Base-by-base conservation (phyloP, 176 grass and related monocot genomes). In the Aegilops sharonensis region DNA sequence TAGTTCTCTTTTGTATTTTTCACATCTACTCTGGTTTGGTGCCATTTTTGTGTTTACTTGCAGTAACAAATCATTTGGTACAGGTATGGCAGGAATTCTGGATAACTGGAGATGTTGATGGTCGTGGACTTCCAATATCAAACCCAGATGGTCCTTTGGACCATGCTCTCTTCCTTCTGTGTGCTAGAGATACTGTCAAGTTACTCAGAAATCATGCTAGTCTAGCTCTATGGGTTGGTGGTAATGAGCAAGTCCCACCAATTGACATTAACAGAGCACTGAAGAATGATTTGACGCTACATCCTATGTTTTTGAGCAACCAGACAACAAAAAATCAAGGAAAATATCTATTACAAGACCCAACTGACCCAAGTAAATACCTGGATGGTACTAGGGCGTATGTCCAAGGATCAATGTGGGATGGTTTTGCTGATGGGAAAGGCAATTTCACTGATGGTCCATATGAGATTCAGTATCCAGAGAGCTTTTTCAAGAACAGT, bases 21-120 rank as follows among this genome's bases (percentile, higher is more conserved):
- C 24, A 78, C 13, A 77, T 68, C 56, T n/a, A 64, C 64, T 6
- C 1, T 25, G 8, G 20, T 84, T 70, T 61, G n/a, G 47, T 45
- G 39, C 37, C n/a, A 63, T 40, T 23, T 63, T 37, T 86, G 78
- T 25, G 14, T 64, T 83, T 79, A 61, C 57, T 93, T 82, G 62
- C 64, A 83, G 23, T 66, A 80, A 31, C 43, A 37, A 87, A 74
- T 17, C 35, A 36, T 90, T 86, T 75, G 75, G 5, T 90, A 39
- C 78, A 98, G 97, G 97, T 98, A 59, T 98, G 97, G 97, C 97
- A 98, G 75, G 94, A 98, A 67, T 98, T 98, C 83, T 98, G 97
- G 94, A 98, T 98, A 89, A 98, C 97, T 84, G 94, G 97, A 86
- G 97, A 98, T 85, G 87, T 91, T 8, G 97, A 98, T 86, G 97